phyloP scores from a whole-genome alignment of 2,329 filamentous ascomycete genomes.

The Dactylellina haptotyla region DNA sequence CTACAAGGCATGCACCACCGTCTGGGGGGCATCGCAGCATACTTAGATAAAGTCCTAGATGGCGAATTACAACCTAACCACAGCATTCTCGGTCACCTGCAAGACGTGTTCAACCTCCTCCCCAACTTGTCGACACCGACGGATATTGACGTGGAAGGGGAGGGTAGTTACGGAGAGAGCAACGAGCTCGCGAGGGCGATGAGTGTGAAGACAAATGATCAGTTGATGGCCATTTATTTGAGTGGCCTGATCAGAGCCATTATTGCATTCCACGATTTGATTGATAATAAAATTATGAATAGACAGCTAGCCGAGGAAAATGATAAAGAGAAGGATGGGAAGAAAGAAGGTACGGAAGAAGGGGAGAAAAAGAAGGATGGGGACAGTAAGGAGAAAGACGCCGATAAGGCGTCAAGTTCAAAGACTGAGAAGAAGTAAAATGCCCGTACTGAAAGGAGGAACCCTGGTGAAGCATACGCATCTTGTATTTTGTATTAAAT shows the following conservation, averaged over 20 bases:
- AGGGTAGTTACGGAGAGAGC: constrained; percentile 70
- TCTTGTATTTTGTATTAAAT: no score
- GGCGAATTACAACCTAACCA: constrained; percentile 95
- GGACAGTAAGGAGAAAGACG: constrained; percentile 59
- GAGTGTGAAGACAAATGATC: constrained; percentile 99
- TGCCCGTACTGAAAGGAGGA: constrained; percentile 1
- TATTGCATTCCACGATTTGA: constrained; percentile 97
- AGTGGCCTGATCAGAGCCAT: constrained; percentile 97
- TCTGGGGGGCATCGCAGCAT: constrained; percentile 92
- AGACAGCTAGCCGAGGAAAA: constrained; percentile 97
- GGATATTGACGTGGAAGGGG: constrained; percentile 68
- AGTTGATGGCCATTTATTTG: constrained; percentile 97
- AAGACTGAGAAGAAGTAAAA: constrained; percentile 68
- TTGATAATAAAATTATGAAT: constrained; percentile 99
- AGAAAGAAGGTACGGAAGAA: constrained; percentile 68
- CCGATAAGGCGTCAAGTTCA: constrained; percentile 67
- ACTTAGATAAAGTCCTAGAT: constrained; percentile 94
- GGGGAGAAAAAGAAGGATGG: constrained; percentile 72
- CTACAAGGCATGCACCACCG: constrained; percentile 94
- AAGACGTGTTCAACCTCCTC: constrained; percentile 98
- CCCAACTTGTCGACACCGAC: constrained; percentile 90
- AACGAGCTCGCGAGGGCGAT: constrained; percentile 93
- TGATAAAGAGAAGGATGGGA: constrained; percentile 74
- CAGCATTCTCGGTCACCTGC: constrained; percentile 95
- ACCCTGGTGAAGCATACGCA: neutral